Percentiles rank a stretch among this genome's conserved stretches.
These are phyloP conservation scores for Trichoderma simmonsii DNA, from an alignment of 2,329 filamentous ascomycete species.

Conservation along the genomic window DNA sequence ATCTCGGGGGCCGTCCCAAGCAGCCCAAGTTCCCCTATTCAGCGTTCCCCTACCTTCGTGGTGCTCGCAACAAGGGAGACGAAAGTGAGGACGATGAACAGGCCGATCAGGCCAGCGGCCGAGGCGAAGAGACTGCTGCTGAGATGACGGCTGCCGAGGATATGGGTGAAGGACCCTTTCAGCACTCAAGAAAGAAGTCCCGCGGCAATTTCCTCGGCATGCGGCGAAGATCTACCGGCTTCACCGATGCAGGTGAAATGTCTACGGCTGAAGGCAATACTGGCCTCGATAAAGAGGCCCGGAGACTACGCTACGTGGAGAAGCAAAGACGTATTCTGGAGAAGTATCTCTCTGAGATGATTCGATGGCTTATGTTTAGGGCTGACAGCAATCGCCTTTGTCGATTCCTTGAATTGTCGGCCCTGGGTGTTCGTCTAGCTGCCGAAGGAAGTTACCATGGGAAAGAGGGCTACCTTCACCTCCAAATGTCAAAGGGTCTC, in stretches of 20 bases:
- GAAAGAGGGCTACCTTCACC: constrained; percentile 91
- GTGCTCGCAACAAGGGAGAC: constrained; percentile 74
- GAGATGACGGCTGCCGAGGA: constrained; percentile 61
- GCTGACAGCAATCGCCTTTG: constrained; percentile 93
- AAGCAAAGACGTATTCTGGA: constrained; percentile 83
- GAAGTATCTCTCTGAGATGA: constrained; percentile 87
- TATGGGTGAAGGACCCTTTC: constrained; percentile 45
- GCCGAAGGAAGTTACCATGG: constrained; percentile 96
- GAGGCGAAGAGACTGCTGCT: constrained; percentile 45
- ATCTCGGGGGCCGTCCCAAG: constrained; percentile 66
- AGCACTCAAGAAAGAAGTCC: constrained; percentile 45
- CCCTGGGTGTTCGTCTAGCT: constrained; percentile 86
- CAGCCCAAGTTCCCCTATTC: constrained; percentile 87
- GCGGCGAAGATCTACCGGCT: constrained; percentile 51
- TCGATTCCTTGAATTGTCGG: constrained; percentile 92
- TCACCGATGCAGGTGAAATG: constrained; percentile 46
- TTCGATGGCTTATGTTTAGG: constrained; percentile 93
- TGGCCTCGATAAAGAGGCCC: constrained; percentile 43
- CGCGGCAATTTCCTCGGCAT: constrained; percentile 52
- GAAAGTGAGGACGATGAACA: constrained; percentile 64
- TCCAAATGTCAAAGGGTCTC: constrained; percentile 84
- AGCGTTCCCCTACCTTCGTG: constrained; percentile 84
- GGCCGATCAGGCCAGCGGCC: constrained; percentile 39
- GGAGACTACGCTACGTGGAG: constrained; percentile 65
- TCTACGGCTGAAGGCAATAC: constrained; percentile 48